phyloP scores from a whole-genome alignment of 75 land plant genomes.

The Ceratopteris richardii region DNA sequence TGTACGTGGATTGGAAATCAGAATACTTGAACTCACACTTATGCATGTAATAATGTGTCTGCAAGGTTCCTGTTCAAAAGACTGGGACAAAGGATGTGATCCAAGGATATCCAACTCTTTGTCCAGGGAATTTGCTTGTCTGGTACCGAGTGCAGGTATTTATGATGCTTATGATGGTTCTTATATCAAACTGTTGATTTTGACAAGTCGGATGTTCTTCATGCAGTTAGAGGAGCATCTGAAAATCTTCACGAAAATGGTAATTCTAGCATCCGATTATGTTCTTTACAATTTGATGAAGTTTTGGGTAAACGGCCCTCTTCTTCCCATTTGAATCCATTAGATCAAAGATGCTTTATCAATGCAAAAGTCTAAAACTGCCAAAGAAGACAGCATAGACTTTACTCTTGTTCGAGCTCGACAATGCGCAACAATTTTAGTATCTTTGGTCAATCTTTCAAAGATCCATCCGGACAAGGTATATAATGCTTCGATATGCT shows the following conservation, averaged over 20 bases:
- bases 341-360: conserved; percentile 39
- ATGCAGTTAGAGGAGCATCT: conserved; percentile 80
- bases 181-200: no score
- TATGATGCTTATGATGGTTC: no score
- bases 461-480: conserved; percentile 68
- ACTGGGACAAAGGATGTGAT: conserved; percentile 15
- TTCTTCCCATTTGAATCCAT: neutral
- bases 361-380: conserved; percentile 28
- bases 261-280: conserved; percentile 12
- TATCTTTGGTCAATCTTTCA: conserved; percentile 60
- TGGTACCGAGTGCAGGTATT: conserved; percentile 82
- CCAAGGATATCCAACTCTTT: conserved; percentile 57
- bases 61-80: conserved; percentile 36
- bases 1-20: neutral
- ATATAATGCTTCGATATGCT: no score
- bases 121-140: conserved; percentile 38
- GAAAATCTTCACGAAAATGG: conserved; percentile 47
- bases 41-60: neutral
- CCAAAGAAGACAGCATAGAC: conserved; percentile 25
- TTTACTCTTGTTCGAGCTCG: conserved; percentile 27
- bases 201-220: no score
- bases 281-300: no score
- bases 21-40: no score
- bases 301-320: no score
- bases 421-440: conserved; percentile 57